phyloP scores from a whole-genome alignment of 495 filamentous ascomycete species.

The Daldinia caldariorum region DNA sequence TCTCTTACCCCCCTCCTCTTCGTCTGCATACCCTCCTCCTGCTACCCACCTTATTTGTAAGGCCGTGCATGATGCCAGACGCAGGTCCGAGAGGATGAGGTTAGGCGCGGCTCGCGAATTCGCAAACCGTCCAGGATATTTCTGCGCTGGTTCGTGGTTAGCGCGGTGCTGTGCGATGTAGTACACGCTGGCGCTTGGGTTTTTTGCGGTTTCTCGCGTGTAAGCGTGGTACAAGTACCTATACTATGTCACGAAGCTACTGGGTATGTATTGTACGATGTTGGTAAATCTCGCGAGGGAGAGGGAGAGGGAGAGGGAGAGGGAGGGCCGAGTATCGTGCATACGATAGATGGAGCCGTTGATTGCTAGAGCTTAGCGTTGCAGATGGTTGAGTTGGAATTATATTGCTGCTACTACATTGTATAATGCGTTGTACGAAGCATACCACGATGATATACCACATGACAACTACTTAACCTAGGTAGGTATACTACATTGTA shows the following conservation, averaged over 20 bases:
- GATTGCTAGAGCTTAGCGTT: constrained; percentile 15
- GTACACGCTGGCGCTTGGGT: constrained; percentile 33
- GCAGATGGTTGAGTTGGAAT: constrained; percentile 6
- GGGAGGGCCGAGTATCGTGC: not conserved
- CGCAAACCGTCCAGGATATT: constrained; percentile 32
- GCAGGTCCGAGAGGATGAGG: constrained; percentile 47
- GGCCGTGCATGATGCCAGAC: constrained; percentile 42
- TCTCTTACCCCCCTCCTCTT: constrained; percentile 14
- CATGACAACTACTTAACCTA: too few relatives aligned
- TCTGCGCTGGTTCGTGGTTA: constrained; percentile 31
- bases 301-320: constrained; percentile 5
- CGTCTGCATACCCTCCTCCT: not conserved
- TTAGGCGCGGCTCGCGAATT: constrained; percentile 44
- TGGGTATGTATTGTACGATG: too few relatives aligned
- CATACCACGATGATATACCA: not conserved
- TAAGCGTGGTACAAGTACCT: not conserved
- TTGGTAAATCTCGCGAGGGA: not conserved
- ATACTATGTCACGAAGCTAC: too few relatives aligned
- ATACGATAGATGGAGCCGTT: not conserved
- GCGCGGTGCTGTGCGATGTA: constrained; percentile 25
- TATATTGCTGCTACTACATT: not conserved
- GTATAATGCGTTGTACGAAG: not conserved
- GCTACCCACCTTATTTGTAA: constrained; percentile 43
- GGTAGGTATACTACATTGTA: not conserved
- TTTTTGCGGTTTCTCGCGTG: constrained; percentile 28